phyloP scores from a whole-genome alignment of 257 asterid species.

The Gentiana macrophylla region DNA sequence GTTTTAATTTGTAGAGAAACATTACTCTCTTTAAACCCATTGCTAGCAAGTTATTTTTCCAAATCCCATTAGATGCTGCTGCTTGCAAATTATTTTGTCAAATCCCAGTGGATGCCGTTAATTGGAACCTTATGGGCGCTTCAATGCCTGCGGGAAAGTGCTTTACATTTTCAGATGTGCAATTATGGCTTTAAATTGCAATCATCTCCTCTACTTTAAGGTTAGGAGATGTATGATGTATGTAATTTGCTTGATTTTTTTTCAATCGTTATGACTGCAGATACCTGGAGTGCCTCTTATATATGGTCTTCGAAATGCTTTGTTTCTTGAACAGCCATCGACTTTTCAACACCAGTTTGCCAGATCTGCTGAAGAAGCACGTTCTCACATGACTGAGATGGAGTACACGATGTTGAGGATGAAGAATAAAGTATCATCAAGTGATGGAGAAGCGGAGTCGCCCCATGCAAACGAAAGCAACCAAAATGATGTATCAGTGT shows the following conservation, averaged over 20 bases:
- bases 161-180: not conserved
- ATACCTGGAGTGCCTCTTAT: constrained; percentile 84
- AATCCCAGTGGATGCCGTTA: not conserved
- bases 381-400: constrained; percentile 56
- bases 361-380: constrained; percentile 60
- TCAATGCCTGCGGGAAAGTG: not conserved
- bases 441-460: constrained; percentile 36
- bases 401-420: constrained; percentile 41
- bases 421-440: constrained; percentile 26
- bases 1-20: not conserved
- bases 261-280: constrained; percentile 24
- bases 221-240: not conserved
- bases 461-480: constrained; percentile 33
- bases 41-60: not conserved
- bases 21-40: too few relatives aligned
- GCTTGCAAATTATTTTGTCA: not conserved
- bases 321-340: constrained; percentile 80
- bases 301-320: constrained; percentile 71
- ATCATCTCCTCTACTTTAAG: too few relatives aligned
- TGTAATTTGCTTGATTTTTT: not conserved
- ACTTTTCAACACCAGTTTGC: constrained; percentile 51
- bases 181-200: too few relatives aligned
- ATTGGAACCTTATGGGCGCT: not conserved
- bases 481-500: constrained; percentile 16
- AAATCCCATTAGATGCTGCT: not conserved